Evolutionary conservation across 352 stramenopile species (phyloP).

Genomic region (Globisporangium cylindrosporum): DNA sequence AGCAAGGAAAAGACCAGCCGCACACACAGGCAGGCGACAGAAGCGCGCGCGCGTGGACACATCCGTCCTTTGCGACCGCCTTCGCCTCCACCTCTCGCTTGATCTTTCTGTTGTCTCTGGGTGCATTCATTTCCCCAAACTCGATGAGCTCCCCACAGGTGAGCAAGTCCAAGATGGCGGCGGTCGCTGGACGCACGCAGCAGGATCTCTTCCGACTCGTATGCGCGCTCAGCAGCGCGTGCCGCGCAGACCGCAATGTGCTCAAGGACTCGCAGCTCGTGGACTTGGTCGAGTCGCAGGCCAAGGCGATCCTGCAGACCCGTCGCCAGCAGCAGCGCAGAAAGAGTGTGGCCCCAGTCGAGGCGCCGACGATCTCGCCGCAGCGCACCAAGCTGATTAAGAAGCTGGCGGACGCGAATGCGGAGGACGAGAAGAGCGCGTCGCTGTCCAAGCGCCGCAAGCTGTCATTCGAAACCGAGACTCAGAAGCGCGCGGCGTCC

Average conservation of each 20-base stretch:
- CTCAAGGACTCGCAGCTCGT: constrained; percentile 67
- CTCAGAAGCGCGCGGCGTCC: constrained; percentile 5
- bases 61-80: constrained; percentile 4
- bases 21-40: constrained; percentile 1
- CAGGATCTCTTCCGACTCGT: constrained; percentile 49
- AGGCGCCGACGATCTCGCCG: constrained; percentile 22
- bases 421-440: constrained; percentile 20
- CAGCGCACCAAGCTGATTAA: constrained; percentile 32
- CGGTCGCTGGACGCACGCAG: constrained; percentile 12
- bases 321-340: constrained; percentile 32
- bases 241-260: constrained; percentile 54
- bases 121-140: constrained; percentile 2
- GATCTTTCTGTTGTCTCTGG: background rate
- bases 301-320: constrained; percentile 48
- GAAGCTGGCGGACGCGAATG: constrained; percentile 25
- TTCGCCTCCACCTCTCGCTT: background rate
- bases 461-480: constrained; percentile 28
- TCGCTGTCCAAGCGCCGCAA: constrained; percentile 39
- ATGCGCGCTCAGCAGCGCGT: constrained; percentile 55
- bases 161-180: constrained; percentile 6
- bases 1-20: constrained; percentile 4
- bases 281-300: constrained; percentile 53
- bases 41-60: background rate
- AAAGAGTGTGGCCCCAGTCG: background rate
- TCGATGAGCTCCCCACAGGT: background rate